Conservation (phyloP, 2,329 filamentous ascomycete species). For the Sarocladium oryzae region DNA sequence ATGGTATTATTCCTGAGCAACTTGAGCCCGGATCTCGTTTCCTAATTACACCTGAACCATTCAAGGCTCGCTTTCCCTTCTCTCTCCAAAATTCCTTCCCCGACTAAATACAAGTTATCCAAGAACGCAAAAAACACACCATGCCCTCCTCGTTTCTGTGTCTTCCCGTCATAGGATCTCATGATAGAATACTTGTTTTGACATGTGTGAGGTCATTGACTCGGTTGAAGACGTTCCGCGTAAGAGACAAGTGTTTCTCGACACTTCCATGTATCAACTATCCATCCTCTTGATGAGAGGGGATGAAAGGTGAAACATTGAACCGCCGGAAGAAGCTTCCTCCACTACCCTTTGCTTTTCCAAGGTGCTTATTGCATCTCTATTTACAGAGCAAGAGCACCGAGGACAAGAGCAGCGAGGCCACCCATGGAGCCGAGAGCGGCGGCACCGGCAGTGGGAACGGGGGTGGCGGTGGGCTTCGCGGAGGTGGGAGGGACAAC, state of each 20-base stretch:
- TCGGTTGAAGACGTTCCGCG: conserved; percentile 3
- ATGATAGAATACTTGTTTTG: neutral
- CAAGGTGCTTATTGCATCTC: no score
- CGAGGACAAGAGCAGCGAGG: conserved; percentile 25
- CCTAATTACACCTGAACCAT: conserved; percentile 7
- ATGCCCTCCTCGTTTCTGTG: neutral
- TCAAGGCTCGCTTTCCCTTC: neutral
- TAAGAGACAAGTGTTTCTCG: neutral
- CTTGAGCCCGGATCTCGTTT: neutral
- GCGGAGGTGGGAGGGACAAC: conserved; percentile 6
- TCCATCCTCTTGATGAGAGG: neutral
- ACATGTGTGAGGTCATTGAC: neutral
- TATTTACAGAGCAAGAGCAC: conserved; percentile 30
- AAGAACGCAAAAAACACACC: neutral
- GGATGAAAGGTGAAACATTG: neutral
- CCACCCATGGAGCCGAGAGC: conserved; percentile 24
- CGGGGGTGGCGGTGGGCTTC: conserved; percentile 9
- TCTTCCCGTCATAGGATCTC: conserved; percentile 3
- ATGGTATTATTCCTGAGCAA: neutral
- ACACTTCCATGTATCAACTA: neutral
- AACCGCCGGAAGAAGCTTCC: no score
- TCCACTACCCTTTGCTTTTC: no score
- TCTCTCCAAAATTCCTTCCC: neutral
- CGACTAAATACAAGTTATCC: neutral
- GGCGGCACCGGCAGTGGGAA: conserved; percentile 22